Evolutionary conservation across 495 filamentous ascomycete genomes (phyloP).

Genomic region (Sordaria brevicollis): DNA sequence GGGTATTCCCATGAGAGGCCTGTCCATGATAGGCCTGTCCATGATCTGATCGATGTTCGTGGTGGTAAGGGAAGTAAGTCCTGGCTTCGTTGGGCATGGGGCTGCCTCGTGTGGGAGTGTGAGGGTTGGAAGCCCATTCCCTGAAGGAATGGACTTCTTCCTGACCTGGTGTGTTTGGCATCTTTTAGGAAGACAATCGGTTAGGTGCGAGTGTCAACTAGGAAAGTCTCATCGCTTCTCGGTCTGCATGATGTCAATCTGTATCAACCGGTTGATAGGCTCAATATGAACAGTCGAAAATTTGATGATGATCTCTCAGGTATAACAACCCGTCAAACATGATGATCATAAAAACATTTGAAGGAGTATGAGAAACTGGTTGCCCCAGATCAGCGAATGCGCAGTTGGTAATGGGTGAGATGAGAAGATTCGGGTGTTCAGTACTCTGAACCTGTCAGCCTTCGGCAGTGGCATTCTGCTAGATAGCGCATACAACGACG

Average conservation of each 20-base stretch:
- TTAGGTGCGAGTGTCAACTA: not conserved
- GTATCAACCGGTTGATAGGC: not conserved
- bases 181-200: not conserved
- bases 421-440: not conserved
- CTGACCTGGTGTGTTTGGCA: not conserved
- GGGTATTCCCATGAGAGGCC: not conserved
- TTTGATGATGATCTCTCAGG: not conserved
- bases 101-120: not conserved
- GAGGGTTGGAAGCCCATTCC: not conserved
- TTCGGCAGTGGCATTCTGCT: not conserved
- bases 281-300: not conserved
- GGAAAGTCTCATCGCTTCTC: not conserved
- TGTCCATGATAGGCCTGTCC: not conserved
- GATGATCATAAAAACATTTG: not conserved
- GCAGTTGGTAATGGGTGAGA: not conserved
- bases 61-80: not conserved
- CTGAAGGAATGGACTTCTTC: not conserved
- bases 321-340: not conserved
- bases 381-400: not conserved
- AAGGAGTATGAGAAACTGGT: not conserved
- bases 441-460: not conserved
- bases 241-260: not conserved
- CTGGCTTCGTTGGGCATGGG: not conserved
- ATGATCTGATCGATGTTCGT: not conserved
- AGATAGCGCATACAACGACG: not conserved